These are phyloP conservation scores for Neofusicoccum parvum DNA, from an alignment of 2,329 filamentous ascomycete genomes.

Conservation along the genomic window DNA sequence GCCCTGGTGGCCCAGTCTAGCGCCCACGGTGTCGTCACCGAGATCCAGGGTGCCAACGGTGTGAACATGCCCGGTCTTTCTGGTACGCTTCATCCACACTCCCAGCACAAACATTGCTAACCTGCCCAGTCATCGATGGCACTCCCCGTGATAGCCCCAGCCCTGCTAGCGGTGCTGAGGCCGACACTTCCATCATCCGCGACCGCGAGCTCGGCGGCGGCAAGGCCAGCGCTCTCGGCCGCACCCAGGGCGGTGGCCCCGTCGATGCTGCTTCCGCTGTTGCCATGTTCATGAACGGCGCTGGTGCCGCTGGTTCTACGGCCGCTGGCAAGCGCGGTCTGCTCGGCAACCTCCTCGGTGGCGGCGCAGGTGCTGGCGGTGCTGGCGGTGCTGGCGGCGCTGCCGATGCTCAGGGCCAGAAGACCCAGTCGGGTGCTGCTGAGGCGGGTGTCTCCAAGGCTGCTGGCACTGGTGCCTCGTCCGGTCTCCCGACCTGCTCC, in stretches of 20 bases:
- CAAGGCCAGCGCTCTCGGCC: conserved; percentile 63
- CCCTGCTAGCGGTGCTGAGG: conserved; percentile 65
- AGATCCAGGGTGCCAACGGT: conserved; percentile 61
- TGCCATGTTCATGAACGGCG: conserved; percentile 59
- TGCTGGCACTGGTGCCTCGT: conserved; percentile 55
- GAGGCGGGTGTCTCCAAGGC: conserved; percentile 59
- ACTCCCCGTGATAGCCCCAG: conserved; percentile 68
- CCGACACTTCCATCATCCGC: conserved; percentile 71
- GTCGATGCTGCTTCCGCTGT: conserved; percentile 62
- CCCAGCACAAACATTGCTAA: conserved; percentile 22
- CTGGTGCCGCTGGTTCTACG: conserved; percentile 19
- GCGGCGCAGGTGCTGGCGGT: conserved; percentile 32
- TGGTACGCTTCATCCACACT: conserved; percentile 35
- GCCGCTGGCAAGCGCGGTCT: conserved; percentile 39
- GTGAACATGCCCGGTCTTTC: conserved; percentile 65
- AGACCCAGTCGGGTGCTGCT: conserved; percentile 49
- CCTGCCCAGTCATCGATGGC: conserved; percentile 58
- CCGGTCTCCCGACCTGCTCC: conserved; percentile 62
- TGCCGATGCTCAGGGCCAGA: conserved; percentile 46
- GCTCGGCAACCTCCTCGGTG: conserved; percentile 37
- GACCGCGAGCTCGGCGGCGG: conserved; percentile 58
- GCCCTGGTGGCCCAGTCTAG: conserved; percentile 52
- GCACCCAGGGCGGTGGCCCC: conserved; percentile 62
- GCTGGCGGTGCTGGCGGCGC: conserved; percentile 27
- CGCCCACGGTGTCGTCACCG: conserved; percentile 61